Evolutionary conservation across 768 basidiomycete species (phyloP).

Genomic region (Tricholoma terreum): DNA sequence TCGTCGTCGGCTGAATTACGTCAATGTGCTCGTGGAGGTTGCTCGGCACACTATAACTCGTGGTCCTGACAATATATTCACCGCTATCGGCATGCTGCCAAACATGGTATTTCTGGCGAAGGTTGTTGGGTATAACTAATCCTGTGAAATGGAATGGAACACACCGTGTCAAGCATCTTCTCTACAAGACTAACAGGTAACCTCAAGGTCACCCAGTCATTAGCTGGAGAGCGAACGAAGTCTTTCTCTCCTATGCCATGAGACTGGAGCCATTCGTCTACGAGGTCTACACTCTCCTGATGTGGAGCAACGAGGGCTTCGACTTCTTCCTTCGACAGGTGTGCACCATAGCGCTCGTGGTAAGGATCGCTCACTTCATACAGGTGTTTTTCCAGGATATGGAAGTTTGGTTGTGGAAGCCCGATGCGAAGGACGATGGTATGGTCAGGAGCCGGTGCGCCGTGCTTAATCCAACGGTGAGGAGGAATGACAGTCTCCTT

Average conservation of each 20-base stretch:
- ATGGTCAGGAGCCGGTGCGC: conserved; percentile 42
- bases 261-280: conserved; percentile 59
- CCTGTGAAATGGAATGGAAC: conserved; percentile 12
- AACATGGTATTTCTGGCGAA: conserved; percentile 53
- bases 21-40: conserved; percentile 59
- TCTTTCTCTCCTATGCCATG: conserved; percentile 51
- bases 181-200: conserved; percentile 61
- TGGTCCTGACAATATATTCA: conserved; percentile 61
- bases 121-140: background rate
- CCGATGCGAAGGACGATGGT: conserved; percentile 56
- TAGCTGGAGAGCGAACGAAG: conserved; percentile 54
- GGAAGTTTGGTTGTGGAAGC: conserved; percentile 51
- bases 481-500: conserved; percentile 31
- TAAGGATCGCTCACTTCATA: conserved; percentile 58
- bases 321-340: conserved; percentile 64
- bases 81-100: conserved; percentile 54
- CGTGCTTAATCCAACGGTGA: conserved; percentile 43
- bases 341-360: conserved; percentile 51
- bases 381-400: conserved; percentile 46
- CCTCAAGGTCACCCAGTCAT: conserved; percentile 65
- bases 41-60: conserved; percentile 62
- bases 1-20: conserved; percentile 69
- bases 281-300: conserved; percentile 46
- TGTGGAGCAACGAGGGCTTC: conserved; percentile 60
- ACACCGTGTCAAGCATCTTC: conserved; percentile 67